Conservation (phyloP, 257 asterid species). For the Solanum etuberosum region DNA sequence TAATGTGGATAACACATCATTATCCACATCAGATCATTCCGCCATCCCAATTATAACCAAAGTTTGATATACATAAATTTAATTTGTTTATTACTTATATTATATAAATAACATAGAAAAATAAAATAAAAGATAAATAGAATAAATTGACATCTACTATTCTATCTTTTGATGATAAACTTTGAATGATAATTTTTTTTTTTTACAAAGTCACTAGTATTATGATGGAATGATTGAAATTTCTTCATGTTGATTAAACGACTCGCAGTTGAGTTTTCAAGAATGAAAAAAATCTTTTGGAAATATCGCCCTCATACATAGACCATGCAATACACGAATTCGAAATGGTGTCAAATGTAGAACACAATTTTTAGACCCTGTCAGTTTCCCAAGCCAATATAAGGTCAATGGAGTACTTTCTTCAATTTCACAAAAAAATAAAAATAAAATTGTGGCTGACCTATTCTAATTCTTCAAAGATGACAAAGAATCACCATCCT, state of each 20-base stretch:
- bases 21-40: too few species aligned
- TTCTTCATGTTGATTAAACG: background rate
- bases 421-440: background rate
- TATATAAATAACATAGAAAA: background rate
- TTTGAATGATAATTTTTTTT: background rate
- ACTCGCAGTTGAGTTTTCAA: too few species aligned
- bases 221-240: too few species aligned
- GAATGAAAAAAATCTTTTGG: background rate
- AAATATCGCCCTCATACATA: too few species aligned
- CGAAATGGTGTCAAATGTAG: background rate
- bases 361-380: background rate
- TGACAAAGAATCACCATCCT: background rate
- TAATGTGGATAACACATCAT: too few species aligned
- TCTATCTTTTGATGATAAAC: background rate
- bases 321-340: accelerated
- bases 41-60: background rate
- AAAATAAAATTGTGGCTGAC: background rate
- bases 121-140: background rate
- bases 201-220: too few species aligned
- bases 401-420: background rate
- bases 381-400: background rate
- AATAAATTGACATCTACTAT: background rate
- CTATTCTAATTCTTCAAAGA: background rate
- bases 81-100: background rate
- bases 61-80: background rate